These are phyloP conservation scores for Dipodascus albidus DNA, from an alignment of 805 yeast genomes.

Conservation along the genomic window DNA sequence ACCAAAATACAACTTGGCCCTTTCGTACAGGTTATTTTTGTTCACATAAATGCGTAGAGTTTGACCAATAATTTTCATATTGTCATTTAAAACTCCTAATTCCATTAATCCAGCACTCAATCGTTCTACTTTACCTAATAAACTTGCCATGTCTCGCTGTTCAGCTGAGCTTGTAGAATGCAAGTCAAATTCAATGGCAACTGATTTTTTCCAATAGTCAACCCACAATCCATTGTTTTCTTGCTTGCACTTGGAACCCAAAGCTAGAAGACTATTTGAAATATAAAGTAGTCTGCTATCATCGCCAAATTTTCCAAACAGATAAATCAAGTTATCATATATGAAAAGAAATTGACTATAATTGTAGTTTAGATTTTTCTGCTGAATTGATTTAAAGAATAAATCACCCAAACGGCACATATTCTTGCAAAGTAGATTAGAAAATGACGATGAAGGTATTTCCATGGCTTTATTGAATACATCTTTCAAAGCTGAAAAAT, in stretches of 20 bases:
- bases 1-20: background rate
- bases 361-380: background rate
- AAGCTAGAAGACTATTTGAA: background rate
- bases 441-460: background rate
- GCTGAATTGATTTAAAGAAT: background rate
- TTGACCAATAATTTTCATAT: background rate
- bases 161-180: background rate
- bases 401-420: background rate
- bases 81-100: background rate
- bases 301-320: background rate
- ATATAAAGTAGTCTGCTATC: background rate
- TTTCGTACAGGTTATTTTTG: background rate
- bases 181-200: background rate
- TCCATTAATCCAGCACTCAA: background rate
- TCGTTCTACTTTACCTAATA: background rate
- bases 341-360: background rate
- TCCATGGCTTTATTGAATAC: background rate
- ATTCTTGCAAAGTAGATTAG: background rate
- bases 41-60: background rate
- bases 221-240: background rate
- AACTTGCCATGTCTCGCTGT: background rate
- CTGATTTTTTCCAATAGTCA: background rate
- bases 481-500: background rate
- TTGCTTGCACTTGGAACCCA: background rate
- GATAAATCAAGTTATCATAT: background rate